phyloP scores from a whole-genome alignment of 768 basidiomycete species.

The Lepiota brunneoincarnata region DNA sequence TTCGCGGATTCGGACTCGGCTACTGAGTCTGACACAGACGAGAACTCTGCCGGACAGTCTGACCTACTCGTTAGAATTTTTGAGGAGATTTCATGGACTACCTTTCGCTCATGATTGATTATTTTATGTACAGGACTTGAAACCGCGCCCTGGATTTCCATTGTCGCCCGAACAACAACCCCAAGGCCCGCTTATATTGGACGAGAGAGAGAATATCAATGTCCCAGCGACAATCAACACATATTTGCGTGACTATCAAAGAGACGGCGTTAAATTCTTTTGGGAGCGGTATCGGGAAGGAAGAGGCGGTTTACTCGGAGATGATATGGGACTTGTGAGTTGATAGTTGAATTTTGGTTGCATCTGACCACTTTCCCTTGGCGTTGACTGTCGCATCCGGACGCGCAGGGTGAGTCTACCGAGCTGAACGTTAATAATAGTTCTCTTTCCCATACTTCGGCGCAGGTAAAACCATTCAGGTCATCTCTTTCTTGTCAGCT shows the following conservation, averaged over 20 bases:
- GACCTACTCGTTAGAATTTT: background rate
- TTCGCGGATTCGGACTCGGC: slow-evolving; percentile 26
- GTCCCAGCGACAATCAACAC: slow-evolving; percentile 77
- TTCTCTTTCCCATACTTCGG: slow-evolving; percentile 7
- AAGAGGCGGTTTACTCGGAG: slow-evolving; percentile 82
- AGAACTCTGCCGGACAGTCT: slow-evolving; percentile 15
- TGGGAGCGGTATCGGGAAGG: slow-evolving; percentile 66
- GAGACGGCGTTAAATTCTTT: slow-evolving; percentile 82
- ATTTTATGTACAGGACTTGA: slow-evolving; percentile 27
- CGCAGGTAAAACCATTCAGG: slow-evolving; percentile 91
- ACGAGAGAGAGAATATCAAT: slow-evolving; percentile 39
- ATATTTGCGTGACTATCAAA: slow-evolving; percentile 87
- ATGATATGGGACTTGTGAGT: slow-evolving; percentile 88
- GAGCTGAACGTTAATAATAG: slow-evolving; percentile 1
- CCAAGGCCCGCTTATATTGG: slow-evolving; percentile 50
- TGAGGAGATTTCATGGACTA: background rate
- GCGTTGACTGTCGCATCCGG: background rate
- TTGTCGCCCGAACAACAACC: slow-evolving; percentile 39
- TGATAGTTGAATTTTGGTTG: background rate
- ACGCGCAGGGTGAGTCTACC: slow-evolving; percentile 14
- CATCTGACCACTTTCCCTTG: background rate
- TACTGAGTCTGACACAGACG: slow-evolving; percentile 43
- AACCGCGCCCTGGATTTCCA: slow-evolving; percentile 55
- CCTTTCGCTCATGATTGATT: background rate
- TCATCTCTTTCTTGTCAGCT: slow-evolving; percentile 84